phyloP scores from a whole-genome alignment of 106 monocot species.

The Phalaenopsis aphrodite region DNA sequence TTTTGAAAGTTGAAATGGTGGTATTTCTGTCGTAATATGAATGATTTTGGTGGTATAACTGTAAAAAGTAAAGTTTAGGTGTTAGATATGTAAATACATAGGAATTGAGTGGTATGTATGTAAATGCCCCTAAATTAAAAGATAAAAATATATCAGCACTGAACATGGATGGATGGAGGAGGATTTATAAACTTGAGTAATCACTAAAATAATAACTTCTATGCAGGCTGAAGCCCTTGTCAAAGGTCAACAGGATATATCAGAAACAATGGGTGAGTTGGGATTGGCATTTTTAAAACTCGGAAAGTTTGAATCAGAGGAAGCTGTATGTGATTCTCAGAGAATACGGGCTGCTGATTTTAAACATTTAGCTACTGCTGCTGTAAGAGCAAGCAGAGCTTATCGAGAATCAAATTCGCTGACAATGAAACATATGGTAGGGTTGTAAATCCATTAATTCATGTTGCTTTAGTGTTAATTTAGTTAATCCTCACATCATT shows the following conservation, averaged over 20 bases:
- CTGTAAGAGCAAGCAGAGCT: constrained; percentile 71
- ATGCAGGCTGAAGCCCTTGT: constrained; percentile 83
- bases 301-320: constrained; percentile 82
- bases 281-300: constrained; percentile 86
- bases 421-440: constrained; percentile 71
- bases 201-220: background rate
- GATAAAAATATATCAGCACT: background rate
- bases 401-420: constrained; percentile 65
- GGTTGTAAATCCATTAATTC: background rate
- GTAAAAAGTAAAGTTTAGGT: no score
- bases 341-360: constrained; percentile 57
- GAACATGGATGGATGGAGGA: background rate
- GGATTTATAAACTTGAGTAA: background rate
- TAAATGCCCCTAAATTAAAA: background rate
- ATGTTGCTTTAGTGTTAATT: background rate
- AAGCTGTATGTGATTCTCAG: constrained; percentile 56
- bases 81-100: no score
- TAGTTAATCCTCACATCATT: background rate
- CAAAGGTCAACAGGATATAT: constrained; percentile 79
- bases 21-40: no score
- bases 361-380: constrained; percentile 57
- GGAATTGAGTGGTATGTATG: no score
- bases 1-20: no score
- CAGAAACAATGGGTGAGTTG: constrained; percentile 79
- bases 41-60: no score